Evolutionary conservation across 2,329 filamentous ascomycete species (phyloP), one percentile per base, ranked within the genome.

Genomic region (Xylaria sp.): DNA sequence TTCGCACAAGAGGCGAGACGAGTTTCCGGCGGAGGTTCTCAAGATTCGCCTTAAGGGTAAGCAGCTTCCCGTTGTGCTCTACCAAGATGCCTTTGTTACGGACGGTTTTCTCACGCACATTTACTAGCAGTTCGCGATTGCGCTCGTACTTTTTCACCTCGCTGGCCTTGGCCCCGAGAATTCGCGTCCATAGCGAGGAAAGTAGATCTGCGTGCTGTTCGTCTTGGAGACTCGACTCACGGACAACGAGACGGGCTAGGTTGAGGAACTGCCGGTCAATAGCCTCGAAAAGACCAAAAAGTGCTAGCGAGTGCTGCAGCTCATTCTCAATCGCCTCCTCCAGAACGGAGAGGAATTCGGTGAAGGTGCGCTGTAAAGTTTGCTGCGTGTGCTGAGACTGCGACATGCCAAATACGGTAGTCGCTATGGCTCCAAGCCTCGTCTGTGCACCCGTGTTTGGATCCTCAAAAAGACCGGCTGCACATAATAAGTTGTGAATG

Each of bases 191-290:
- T 9, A 98, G 87, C 2, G 90, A 91, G 1, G 91, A 91, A 52
- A 98, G 90, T 75, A 96, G 87, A 76, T 97, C 94, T 70, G 89
- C 90, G 78, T 97, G 92, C 36, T 90, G 85, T 51, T 91, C 90
- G 71, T 97, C 93, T 78, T 98, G 94, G 6, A 88, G 88, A 71
- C 92, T 91, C 23, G 91, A 89, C 82, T 98, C 94, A 75, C 94
- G 92, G 64, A 93, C 91, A 10, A 97, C 94, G 5, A 90, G 92
- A 69, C 94, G 91, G 71, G 93, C 93, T 0, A 98, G 86, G 79
- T 96, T 97, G 70, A 94, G 87, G 81, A 98, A 97, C 79, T 97
- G 94, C 62, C 90, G 88, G 81, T 98, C 95, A 74, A 98, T 94
- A 68, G 90, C 89, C 79, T 97, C 94, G 80, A 98, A 98, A n/a